These are phyloP conservation scores for Hansfordia pulvinata DNA, from an alignment of 2,329 filamentous ascomycete species.

Conservation along the genomic window DNA sequence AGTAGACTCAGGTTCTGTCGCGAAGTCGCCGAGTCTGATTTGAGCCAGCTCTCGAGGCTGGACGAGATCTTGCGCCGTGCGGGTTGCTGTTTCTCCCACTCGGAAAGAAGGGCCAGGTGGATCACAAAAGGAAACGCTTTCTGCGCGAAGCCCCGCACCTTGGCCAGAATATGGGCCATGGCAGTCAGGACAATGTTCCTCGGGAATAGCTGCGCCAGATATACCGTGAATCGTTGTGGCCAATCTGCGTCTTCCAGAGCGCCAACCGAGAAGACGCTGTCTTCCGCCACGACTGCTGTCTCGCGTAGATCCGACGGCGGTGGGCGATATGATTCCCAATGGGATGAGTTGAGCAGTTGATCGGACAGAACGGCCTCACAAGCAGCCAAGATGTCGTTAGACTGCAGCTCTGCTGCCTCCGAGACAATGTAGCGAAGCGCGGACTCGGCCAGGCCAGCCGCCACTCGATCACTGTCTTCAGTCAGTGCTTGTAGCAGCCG, in stretches of 20 bases:
- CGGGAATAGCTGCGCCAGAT: conserved; percentile 43
- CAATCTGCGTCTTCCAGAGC: conserved; percentile 37
- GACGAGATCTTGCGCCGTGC: conserved; percentile 52
- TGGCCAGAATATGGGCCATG: conserved; percentile 50
- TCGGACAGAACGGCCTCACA: conserved; percentile 38
- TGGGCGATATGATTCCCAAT: conserved; percentile 40
- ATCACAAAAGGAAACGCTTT: conserved; percentile 71
- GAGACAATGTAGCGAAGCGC: conserved; percentile 44
- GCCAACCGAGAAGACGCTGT: conserved; percentile 19
- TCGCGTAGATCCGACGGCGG: conserved; percentile 36
- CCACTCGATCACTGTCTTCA: conserved; percentile 38
- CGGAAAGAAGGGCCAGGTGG: conserved; percentile 63
- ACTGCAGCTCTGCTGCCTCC: conserved; percentile 30
- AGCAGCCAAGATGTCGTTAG: conserved; percentile 32
- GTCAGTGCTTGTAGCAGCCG: conserved; percentile 48
- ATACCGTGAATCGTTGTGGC: conserved; percentile 46
- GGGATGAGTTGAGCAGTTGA: conserved; percentile 36
- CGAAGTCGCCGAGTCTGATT: conserved; percentile 24
- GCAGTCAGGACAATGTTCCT: conserved; percentile 57
- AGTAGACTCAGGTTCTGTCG: conserved; percentile 57
- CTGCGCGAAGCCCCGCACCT: conserved; percentile 56
- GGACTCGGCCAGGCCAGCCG: conserved; percentile 46
- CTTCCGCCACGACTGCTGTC: conserved; percentile 12
- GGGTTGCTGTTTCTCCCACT: conserved; percentile 46
- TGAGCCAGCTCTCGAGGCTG: conserved; percentile 51